These are phyloP conservation scores for Blumeria graminis DNA, from an alignment of 2,329 filamentous ascomycete genomes.

Conservation along the genomic window DNA sequence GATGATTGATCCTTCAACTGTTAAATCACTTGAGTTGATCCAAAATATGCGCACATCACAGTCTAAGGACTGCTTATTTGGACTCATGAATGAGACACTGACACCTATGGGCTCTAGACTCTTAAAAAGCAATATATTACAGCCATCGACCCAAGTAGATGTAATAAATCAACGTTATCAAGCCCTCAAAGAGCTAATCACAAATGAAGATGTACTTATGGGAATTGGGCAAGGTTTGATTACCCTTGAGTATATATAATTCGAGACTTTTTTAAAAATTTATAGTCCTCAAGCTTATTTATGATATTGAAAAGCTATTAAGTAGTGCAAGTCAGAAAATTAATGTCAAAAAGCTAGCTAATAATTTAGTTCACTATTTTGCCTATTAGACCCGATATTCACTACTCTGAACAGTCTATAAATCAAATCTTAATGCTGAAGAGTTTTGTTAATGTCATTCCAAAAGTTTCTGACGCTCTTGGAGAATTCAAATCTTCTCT, in stretches of 20 bases:
- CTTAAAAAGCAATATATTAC: constrained; percentile 64
- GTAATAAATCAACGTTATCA: constrained; percentile 54
- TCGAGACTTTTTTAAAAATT: background rate
- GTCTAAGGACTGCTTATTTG: constrained; percentile 64
- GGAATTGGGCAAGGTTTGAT: constrained; percentile 40
- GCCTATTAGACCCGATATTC: constrained; percentile 37
- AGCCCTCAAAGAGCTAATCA: constrained; percentile 59
- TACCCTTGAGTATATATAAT: background rate
- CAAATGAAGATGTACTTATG: constrained; percentile 66
- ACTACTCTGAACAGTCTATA: constrained; percentile 54
- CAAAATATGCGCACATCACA: constrained; percentile 60
- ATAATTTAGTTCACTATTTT: constrained; percentile 48
- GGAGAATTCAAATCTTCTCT: constrained; percentile 37
- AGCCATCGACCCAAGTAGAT: constrained; percentile 50
- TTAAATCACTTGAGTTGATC: constrained; percentile 68
- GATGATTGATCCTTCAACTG: constrained; percentile 83
- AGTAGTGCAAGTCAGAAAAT: constrained; percentile 32
- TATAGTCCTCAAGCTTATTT: constrained; percentile 47
- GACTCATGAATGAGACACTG: constrained; percentile 58
- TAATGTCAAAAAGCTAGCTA: background rate
- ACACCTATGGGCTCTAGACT: constrained; percentile 78
- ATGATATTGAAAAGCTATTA: constrained; percentile 58
- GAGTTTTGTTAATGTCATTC: constrained; percentile 46
- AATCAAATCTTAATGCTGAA: constrained; percentile 78
- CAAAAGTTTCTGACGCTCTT: constrained; percentile 43